These are phyloP conservation scores for Fusarium multiceps DNA, from an alignment of 2,329 filamentous ascomycete genomes.

Conservation along the genomic window DNA sequence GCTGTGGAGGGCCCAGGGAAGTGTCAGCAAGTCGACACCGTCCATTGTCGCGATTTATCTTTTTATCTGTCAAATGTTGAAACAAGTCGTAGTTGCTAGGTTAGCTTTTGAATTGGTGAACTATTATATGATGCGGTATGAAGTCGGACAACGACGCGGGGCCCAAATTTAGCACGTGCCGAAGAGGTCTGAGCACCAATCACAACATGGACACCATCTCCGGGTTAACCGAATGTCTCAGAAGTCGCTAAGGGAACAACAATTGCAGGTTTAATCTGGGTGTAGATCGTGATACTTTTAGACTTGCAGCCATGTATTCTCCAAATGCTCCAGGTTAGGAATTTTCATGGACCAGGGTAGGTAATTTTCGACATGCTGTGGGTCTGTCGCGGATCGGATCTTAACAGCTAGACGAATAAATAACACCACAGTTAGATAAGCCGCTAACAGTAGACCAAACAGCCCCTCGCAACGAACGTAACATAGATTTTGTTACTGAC, in stretches of 20 bases:
- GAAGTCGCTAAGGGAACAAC: not conserved
- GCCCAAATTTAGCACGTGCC: not conserved
- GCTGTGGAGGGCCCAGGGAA: not conserved
- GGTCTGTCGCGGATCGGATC: too few relatives aligned
- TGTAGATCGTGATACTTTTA: fast-evolving
- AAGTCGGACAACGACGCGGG: too few relatives aligned
- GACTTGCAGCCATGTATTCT: not conserved
- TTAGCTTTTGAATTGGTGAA: not conserved
- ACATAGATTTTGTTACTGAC: too few relatives aligned
- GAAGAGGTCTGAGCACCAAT: not conserved
- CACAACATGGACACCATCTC: not conserved
- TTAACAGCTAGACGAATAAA: too few relatives aligned
- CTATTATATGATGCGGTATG: fast-evolving
- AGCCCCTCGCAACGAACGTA: too few relatives aligned
- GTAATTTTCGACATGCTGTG: too few relatives aligned
- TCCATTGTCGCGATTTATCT: not conserved
- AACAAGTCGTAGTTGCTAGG: not conserved
- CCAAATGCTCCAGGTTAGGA: not conserved
- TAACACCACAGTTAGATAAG: too few relatives aligned
- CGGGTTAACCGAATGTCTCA: not conserved
- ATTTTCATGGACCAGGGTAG: not conserved
- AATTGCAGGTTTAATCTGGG: not conserved
- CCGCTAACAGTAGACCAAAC: fast-evolving
- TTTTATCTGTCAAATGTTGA: not conserved
- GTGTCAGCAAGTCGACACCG: not conserved